Percentiles rank a stretch among this genome's conserved stretches.
phyloP scores from a whole-genome alignment of 2,329 filamentous ascomycete species.

The Bimuria novae-zelandiae region DNA sequence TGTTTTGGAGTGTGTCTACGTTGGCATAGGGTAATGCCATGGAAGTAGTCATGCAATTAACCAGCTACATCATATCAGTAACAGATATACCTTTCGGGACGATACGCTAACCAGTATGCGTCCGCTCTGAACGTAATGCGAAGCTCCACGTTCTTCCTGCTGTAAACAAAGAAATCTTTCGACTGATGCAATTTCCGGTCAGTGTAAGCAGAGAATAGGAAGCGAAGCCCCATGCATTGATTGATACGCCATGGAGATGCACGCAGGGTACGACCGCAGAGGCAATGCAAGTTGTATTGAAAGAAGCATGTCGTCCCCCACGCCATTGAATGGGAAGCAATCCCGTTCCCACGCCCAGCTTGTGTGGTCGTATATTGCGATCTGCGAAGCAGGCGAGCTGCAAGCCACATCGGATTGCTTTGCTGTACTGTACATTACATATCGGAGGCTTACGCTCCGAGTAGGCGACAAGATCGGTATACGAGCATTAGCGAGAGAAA shows the following conservation, averaged over 20 bases:
- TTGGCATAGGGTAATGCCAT: no score
- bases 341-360: conserved; percentile 12
- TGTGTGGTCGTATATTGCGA: conserved; percentile 15
- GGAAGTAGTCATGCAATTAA: neutral
- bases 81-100: neutral
- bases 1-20: no score
- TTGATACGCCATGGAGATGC: conserved; percentile 76
- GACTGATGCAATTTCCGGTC: neutral
- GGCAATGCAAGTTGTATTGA: conserved; percentile 55
- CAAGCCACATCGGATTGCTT: conserved; percentile 1
- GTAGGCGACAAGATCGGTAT: neutral
- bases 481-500: neutral
- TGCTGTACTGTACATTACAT: neutral
- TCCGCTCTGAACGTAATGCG: neutral
- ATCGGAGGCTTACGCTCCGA: neutral
- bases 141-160: neutral
- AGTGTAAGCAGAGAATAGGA: conserved; percentile 59
- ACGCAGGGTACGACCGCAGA: conserved; percentile 68
- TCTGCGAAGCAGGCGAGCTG: conserved; percentile 14
- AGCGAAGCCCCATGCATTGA: conserved; percentile 10
- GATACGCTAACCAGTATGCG: no score
- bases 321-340: conserved; percentile 13
- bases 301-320: conserved; percentile 23
- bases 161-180: neutral
- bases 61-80: neutral